Evolutionary conservation across 495 filamentous ascomycete genomes (phyloP), one percentile per base, ranked within the genome.

Genomic region (Hypoxylon intermedium): DNA sequence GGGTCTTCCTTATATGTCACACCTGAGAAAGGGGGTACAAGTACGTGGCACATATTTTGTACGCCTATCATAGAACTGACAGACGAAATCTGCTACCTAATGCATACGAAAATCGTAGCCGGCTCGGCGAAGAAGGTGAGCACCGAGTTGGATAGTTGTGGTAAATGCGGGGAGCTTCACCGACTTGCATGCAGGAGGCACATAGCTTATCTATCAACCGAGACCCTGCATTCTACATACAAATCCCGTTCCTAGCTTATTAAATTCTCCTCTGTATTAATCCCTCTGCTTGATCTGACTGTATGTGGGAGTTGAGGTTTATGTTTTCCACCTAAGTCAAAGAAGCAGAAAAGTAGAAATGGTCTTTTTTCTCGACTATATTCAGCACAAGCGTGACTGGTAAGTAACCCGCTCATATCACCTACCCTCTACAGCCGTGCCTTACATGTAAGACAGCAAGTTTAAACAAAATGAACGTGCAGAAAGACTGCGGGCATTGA

Each of bases 381-480:
- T 85, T 38, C 76, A 82, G 53, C 85, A 88, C 67, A 75, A 76
- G 30, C 81, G 77, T 36, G 82, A 85, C 67, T 87, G 84, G 85
- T 86, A 73, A 68, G 72, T 44, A 37, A 28, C 48, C 6, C 38
- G 54, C 26, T 20, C 42, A 26, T 19, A 31, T 41, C 19, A 6
- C 12, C 36, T 28, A 13, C 36, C 9, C 18, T 28, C 1, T 19
- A 6, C 38, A 13, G 31, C 12, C 7, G 24, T 26, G 7, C 24
- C 67, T 65, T 9, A 65, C 45, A 56, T n/a, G 20, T 9, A 19
- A 15, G 20, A 26, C 62, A 98, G 94, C 76, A 80, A 83, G 68
- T 80, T 82, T 63, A 98, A 98, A 77, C 89, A 93, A 69, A 65
- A 79, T 31, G 85, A 94, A 63, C 90, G 94, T 13, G 77, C 80